Percentiles rank a stretch among this genome's conserved stretches.
Evolutionary conservation across 352 stramenopile genomes (phyloP).

Genomic region (Phytophthora chlamydospora): DNA sequence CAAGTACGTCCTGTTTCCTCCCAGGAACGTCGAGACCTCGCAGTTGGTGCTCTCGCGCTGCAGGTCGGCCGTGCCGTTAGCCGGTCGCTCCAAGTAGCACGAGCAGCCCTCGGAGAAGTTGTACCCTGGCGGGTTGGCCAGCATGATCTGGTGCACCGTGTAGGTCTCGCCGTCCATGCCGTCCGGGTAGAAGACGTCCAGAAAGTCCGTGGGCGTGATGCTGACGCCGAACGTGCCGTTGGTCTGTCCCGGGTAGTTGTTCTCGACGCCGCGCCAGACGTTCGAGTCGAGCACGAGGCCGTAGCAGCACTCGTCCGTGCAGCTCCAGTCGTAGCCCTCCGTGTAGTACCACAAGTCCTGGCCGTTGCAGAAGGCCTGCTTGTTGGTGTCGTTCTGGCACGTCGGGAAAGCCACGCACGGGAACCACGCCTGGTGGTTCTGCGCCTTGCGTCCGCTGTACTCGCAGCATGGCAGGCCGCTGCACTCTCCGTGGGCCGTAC

Average conservation of each 20-base stretch:
- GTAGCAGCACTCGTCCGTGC: constrained; percentile 74
- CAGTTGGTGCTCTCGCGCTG: constrained; percentile 42
- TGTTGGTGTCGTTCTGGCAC: constrained; percentile 71
- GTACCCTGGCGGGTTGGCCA: constrained; percentile 72
- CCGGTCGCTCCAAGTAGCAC: constrained; percentile 45
- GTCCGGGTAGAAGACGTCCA: constrained; percentile 62
- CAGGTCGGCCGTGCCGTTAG: constrained; percentile 22
- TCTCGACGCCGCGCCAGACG: constrained; percentile 60
- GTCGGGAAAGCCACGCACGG: constrained; percentile 82
- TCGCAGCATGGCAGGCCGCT: constrained; percentile 79
- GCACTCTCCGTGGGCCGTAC: constrained; percentile 70
- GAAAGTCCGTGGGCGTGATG: constrained; percentile 73
- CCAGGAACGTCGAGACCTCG: constrained; percentile 51
- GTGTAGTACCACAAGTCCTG: constrained; percentile 63
- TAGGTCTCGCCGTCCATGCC: constrained; percentile 56
- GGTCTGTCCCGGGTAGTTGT: constrained; percentile 69
- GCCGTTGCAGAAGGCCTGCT: constrained; percentile 64
- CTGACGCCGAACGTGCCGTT: constrained; percentile 81
- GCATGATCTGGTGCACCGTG: constrained; percentile 75
- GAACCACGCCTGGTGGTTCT: constrained; percentile 81
- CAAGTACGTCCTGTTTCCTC: constrained; percentile 61
- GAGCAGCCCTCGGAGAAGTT: constrained; percentile 55
- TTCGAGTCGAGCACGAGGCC: constrained; percentile 76
- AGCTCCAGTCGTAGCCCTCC: constrained; percentile 60
- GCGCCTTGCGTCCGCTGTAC: constrained; percentile 67